Percentiles rank a stretch among this genome's conserved stretches.
phyloP scores from a whole-genome alignment of 495 filamentous ascomycete species.

The Acidiella bohemica region DNA sequence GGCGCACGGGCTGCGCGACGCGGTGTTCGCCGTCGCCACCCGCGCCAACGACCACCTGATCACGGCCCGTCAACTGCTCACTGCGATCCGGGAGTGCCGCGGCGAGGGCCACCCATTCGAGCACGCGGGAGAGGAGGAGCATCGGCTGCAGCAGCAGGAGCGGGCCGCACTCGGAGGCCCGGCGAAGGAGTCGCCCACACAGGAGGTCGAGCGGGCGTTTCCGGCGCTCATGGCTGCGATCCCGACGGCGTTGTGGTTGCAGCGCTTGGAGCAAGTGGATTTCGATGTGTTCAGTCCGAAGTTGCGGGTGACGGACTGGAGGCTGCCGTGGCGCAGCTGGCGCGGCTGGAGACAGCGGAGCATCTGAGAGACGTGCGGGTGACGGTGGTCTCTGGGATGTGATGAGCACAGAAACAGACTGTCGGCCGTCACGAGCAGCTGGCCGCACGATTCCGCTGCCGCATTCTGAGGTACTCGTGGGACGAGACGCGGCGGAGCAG shows the following conservation, averaged over 20 bases:
- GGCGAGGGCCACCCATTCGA: slow-evolving; percentile 76
- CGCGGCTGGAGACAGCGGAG: slow-evolving; percentile 47
- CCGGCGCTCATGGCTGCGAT: slow-evolving; percentile 67
- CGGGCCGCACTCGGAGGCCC: too few species aligned
- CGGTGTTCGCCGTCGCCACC: slow-evolving; percentile 83
- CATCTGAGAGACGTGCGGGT: too few species aligned
- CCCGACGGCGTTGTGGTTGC: slow-evolving; percentile 64
- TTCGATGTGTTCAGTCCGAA: slow-evolving; percentile 68
- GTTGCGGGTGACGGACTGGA: slow-evolving; percentile 63
- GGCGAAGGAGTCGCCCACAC: slow-evolving; percentile 20
- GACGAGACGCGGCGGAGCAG: too few species aligned
- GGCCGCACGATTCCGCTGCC: too few species aligned
- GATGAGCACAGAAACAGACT: too few species aligned
- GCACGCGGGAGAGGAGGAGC: slow-evolving; percentile 64
- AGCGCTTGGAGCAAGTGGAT: slow-evolving; percentile 59
- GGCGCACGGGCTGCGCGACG: slow-evolving; percentile 70
- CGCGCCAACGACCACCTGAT: slow-evolving; percentile 90
- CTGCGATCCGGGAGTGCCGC: slow-evolving; percentile 55
- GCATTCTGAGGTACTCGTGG: too few species aligned
- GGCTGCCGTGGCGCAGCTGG: slow-evolving; percentile 74
- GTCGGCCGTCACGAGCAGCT: too few species aligned
- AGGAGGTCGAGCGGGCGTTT: slow-evolving; percentile 38
- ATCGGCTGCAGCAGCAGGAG: slow-evolving; percentile 34
- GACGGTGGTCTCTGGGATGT: too few species aligned
- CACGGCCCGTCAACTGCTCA: slow-evolving; percentile 82